A percentile compares a stretch with the other conserved stretches of the same genome.
These are phyloP conservation scores for Penicillium glabrum DNA, from an alignment of 2,329 filamentous ascomycete genomes.

Conservation along the genomic window DNA sequence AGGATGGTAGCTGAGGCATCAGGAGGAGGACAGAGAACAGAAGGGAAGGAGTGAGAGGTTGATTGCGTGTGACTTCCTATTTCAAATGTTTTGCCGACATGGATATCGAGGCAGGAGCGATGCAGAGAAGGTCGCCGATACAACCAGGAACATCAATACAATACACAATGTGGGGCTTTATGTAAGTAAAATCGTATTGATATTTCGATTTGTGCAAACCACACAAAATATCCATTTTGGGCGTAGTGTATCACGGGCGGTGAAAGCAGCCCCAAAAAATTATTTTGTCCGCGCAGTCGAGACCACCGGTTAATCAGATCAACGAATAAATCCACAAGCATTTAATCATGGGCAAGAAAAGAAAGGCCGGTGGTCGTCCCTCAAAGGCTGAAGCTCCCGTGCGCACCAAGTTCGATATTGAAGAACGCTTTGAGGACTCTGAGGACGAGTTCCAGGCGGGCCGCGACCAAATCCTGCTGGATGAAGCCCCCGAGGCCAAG, in stretches of 20 bases:
- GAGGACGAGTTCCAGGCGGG: slow-evolving; percentile 92
- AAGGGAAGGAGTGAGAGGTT: slow-evolving; percentile 3
- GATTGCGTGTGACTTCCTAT: slow-evolving; percentile 6
- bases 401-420: slow-evolving; percentile 37
- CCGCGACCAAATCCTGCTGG: slow-evolving; percentile 80
- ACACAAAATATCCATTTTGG: slow-evolving; percentile 18
- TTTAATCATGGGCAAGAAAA: slow-evolving; percentile 55
- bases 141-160: slow-evolving; percentile 4
- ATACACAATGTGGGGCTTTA: background rate
- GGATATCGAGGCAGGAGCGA: slow-evolving; percentile 7
- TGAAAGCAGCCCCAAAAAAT: slow-evolving; percentile 34
- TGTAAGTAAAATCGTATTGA: slow-evolving; percentile 13
- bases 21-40: slow-evolving; percentile 12
- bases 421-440: slow-evolving; percentile 84
- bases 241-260: slow-evolving; percentile 28
- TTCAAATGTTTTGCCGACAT: background rate
- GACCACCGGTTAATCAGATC: slow-evolving; percentile 7
- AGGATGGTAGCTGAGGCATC: slow-evolving; percentile 24
- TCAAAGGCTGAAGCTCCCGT: slow-evolving; percentile 34
- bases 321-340: background rate
- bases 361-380: slow-evolving; percentile 64
- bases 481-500: slow-evolving; percentile 78
- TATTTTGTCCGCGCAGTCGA: slow-evolving; percentile 30
- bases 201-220: slow-evolving; percentile 21
- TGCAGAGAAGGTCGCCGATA: background rate